Evolutionary conservation across 1,284 basidiomycete genomes (phyloP), one percentile per base, ranked within the genome.

Genomic region (Marasmius sp.): DNA sequence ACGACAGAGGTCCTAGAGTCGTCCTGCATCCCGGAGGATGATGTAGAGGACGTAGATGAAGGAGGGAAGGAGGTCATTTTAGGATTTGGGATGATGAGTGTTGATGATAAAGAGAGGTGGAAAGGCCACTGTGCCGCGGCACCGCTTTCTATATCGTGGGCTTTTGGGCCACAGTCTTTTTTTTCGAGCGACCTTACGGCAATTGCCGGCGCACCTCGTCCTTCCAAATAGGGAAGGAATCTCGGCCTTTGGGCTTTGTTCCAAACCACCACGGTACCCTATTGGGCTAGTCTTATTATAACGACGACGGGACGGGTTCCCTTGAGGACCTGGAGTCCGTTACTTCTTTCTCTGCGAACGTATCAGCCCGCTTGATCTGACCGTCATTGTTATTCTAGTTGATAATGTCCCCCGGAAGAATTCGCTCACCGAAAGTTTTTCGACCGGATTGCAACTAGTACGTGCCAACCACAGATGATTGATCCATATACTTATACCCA

Each of bases 91-190:
- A 47, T 47, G 45, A 47, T 47, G 45, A n/a, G n/a, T 54, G 52
- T 37, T 36, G 52, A 54, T 54, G 52, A 37, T 54, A 18, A 37
- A 54, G 37, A 37, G 34, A 37, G 52, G 34, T 33, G n/a, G 37
- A 54, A 37, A 16, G 1, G 52, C 11, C 27, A 37, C 52, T 34
- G 52, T 18, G 27, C 52, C 27, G 36, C 52, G 52, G 52, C 52
- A 54, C 52, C 52, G 52, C 52, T 54, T 54, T 51, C 27, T 49
- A 27, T 54, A 47, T 47, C 45, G 11, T 47, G 45, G 45, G 20
- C 45, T 43, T 3, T 12, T 12, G 41, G 41, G 41, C 41, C 41
- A 43, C 41, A 43, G 41, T 43, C n/a, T 43, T 18, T 16, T 47
- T 18, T 8, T 20, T n/a, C n/a, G 16, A n/a, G 45, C 20, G 16